Conservation (phyloP, 768 basidiomycete genomes). For the Clitopilus passeckerianus region DNA sequence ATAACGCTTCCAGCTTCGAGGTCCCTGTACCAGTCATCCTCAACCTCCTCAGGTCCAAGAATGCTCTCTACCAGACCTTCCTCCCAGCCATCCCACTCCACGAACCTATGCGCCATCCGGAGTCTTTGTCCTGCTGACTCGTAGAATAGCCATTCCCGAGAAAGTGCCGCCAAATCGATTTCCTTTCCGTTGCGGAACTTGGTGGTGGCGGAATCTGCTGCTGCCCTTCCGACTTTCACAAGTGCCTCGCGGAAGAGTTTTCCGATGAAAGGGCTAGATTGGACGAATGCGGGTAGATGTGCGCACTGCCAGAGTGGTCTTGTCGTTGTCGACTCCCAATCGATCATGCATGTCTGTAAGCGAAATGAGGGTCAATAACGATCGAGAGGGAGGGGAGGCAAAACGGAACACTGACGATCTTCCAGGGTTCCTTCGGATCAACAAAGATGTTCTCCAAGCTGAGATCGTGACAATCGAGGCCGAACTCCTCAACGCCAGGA, state of each 20-base stretch:
- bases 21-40: conserved; percentile 67
- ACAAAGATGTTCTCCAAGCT: conserved; percentile 86
- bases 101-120: conserved; percentile 74
- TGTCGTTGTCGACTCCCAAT: conserved; percentile 90
- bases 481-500: conserved; percentile 52
- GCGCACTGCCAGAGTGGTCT: conserved; percentile 83
- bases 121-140: conserved; percentile 62
- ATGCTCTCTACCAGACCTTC: conserved; percentile 77
- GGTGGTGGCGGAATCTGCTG: conserved; percentile 8
- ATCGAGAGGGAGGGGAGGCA: not conserved
- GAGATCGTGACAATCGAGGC: conserved; percentile 81
- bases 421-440: conserved; percentile 58
- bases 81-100: conserved; percentile 92
- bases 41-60: conserved; percentile 64
- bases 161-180: conserved; percentile 37
- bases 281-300: conserved; percentile 76
- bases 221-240: conserved; percentile 31
- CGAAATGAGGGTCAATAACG: conserved; percentile 8
- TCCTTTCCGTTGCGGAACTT: conserved; percentile 12
- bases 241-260: conserved; percentile 68
- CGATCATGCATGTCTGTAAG: conserved; percentile 75
- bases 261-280: conserved; percentile 70
- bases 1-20: conserved; percentile 7
- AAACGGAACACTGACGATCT: conserved; percentile 53
- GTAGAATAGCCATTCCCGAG: conserved; percentile 70